Base-by-base conservation (phyloP, 2,329 filamentous ascomycete species). In the Aspergillus ustus region DNA sequence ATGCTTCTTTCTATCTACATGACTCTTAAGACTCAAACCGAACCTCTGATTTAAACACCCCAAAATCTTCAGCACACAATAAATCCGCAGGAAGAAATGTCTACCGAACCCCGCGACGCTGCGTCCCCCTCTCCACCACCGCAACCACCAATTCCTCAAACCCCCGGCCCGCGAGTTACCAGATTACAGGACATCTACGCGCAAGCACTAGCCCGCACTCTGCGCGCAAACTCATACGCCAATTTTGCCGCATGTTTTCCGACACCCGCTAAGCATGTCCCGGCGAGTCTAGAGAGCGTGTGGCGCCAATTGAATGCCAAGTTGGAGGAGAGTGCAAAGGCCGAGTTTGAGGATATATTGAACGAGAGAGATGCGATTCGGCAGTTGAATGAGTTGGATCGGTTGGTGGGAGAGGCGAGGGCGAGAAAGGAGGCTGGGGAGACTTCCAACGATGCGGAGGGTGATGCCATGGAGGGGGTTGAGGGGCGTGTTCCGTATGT, bases 171-270 rank as follows among this genome's bases (percentile, higher is more conserved):
- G 28, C 87, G 87, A 76, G 87, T 86, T 25, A 80, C 83, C 51
- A 83, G 83, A 52, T 78, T 89, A 7, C 82, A 85, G 68, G 85
- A 86, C 66, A 81, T 89, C 65, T 89, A 87, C 77, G 77, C 80
- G 57, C 81, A 86, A 62, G 86, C 87, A 17, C 80, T 88, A 22
- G 79, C 81, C 11, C 84, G 86, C 63, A 85, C 87, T 1, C 73
- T 89, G n/a, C 83, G 84, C 64, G 85, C 85, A 55, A 87, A 85
- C 73, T 85, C 82, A 9, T 84, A 87, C 71, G 77, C 79, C 52
- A 88, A 88, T 67, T 89, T 89, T 71, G 81, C 85, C 0, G 78
- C 84, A 25, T 89, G 87, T 68, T 89, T 89, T 66, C 87, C 87
- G 0, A 89, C 87, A 0, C 83, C 86, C 1, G 84, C 86, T 19